Percentiles rank a stretch among this genome's conserved stretches.
Evolutionary conservation across 345 rosid genomes (phyloP).

Genomic region (Isatis tinctoria): DNA sequence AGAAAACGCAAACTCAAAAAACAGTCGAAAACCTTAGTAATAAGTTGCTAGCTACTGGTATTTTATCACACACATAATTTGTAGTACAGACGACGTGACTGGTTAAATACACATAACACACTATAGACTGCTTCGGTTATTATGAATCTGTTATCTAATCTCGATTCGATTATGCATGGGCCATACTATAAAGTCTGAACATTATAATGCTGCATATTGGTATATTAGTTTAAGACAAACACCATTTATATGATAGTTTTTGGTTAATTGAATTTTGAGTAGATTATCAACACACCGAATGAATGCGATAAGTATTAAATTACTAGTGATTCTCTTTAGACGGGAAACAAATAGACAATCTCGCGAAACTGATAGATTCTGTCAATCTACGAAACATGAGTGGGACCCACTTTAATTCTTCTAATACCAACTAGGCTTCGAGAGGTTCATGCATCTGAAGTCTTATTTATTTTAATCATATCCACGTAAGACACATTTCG

Average conservation of each 20-base stretch:
- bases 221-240: background rate
- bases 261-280: background rate
- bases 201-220: too few species aligned
- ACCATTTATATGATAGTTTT: background rate
- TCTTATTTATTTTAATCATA: background rate
- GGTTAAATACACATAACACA: too few species aligned
- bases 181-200: too few species aligned
- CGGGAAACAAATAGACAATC: conserved; percentile 17
- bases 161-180: too few species aligned
- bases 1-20: too few species aligned
- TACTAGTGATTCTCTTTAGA: background rate
- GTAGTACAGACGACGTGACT: too few species aligned
- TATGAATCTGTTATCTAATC: background rate
- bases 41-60: too few species aligned
- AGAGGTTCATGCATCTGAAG: conserved; percentile 30
- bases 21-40: too few species aligned
- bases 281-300: conserved; percentile 7
- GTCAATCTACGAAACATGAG: conserved; percentile 2
- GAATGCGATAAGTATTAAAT: background rate
- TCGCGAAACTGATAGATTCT: conserved; percentile 23
- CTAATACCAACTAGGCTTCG: conserved; percentile 14
- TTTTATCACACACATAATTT: too few species aligned
- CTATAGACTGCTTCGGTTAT: too few species aligned
- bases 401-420: conserved; percentile 22
- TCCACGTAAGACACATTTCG: background rate